These are phyloP conservation scores for Lolium perenne DNA, from an alignment of 176 grass and related monocot species.

Conservation along the genomic window DNA sequence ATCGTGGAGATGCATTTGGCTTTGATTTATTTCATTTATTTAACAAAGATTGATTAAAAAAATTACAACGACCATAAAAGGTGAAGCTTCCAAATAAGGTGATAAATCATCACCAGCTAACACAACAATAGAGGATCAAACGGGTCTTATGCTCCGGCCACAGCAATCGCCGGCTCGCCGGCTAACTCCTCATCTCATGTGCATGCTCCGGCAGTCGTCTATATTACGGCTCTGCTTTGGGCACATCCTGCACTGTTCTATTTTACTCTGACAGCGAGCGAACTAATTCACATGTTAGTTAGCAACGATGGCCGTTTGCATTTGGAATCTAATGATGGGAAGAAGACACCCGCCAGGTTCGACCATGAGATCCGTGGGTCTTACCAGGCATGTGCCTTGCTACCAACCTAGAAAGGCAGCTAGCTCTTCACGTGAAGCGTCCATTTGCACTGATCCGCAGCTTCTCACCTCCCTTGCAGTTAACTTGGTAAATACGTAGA, in stretches of 20 bases:
- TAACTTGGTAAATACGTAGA: neutral
- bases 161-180: too few relatives aligned
- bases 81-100: too few relatives aligned
- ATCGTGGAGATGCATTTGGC: too few relatives aligned
- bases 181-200: too few relatives aligned
- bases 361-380: slow-evolving; percentile 27
- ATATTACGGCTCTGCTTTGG: too few relatives aligned
- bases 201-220: too few relatives aligned
- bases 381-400: slow-evolving; percentile 19
- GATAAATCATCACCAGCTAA: too few relatives aligned
- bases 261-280: neutral
- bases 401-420: neutral
- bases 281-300: slow-evolving; percentile 2
- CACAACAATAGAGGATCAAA: too few relatives aligned
- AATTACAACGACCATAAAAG: too few relatives aligned
- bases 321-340: slow-evolving; percentile 47
- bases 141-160: too few relatives aligned
- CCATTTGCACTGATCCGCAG: neutral
- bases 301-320: neutral
- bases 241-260: neutral
- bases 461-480: neutral
- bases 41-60: too few relatives aligned
- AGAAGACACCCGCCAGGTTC: slow-evolving; percentile 35
- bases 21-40: too few relatives aligned
- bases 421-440: slow-evolving; percentile 48